phyloP scores from a whole-genome alignment of 306 rosid genomes.

The Pueraria montana region DNA sequence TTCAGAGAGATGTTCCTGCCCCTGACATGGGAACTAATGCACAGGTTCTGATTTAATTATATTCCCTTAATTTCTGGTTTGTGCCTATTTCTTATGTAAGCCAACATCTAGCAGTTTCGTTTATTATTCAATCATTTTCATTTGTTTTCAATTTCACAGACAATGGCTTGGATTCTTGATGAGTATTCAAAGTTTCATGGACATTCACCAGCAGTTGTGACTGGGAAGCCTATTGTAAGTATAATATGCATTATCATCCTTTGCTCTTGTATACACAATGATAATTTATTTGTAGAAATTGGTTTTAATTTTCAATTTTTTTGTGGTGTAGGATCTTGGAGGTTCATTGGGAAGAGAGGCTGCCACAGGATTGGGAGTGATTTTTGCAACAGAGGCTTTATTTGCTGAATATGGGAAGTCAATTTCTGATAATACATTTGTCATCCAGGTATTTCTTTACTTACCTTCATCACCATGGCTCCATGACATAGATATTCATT shows the following conservation, averaged over 20 bases:
- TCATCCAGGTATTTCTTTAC: slow-evolving; percentile 61
- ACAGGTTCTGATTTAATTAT: slow-evolving; percentile 53
- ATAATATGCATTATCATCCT: neutral
- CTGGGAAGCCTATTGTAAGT: slow-evolving; percentile 79
- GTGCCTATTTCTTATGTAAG: neutral
- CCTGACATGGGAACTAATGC: slow-evolving; percentile 83
- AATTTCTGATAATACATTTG: slow-evolving; percentile 60
- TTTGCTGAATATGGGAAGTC: slow-evolving; percentile 71
- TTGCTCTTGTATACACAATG: slow-evolving; percentile 21
- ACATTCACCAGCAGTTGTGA: slow-evolving; percentile 78
- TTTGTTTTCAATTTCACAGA: slow-evolving; percentile 48
- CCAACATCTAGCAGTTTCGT: neutral
- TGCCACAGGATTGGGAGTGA: slow-evolving; percentile 72
- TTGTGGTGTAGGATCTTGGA: slow-evolving; percentile 68
- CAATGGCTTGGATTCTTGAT: slow-evolving; percentile 86
- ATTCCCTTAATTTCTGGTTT: neutral
- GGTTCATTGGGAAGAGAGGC: slow-evolving; percentile 82
- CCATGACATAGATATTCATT: neutral
- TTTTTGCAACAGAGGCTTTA: slow-evolving; percentile 70
- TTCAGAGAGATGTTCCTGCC: slow-evolving; percentile 78
- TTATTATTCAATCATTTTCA: neutral
- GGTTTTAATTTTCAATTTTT: neutral
- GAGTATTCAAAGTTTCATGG: slow-evolving; percentile 86
- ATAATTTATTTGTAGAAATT: neutral
- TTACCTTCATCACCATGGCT: too few relatives aligned